phyloP scores from a whole-genome alignment of 1,139 yeast genomes.

The Pneumocystis sp. region DNA sequence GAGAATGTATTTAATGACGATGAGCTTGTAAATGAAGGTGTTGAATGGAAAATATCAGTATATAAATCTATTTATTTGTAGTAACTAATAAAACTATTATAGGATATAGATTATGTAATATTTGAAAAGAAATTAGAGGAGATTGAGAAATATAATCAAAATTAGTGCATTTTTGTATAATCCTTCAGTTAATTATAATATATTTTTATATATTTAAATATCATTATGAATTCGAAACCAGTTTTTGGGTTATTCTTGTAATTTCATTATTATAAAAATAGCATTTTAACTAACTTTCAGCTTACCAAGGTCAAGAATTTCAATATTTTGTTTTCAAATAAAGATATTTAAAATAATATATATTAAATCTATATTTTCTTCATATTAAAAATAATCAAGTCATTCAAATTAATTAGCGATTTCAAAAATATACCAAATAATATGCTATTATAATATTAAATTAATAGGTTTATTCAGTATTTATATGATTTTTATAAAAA shows the following conservation, averaged over 20 bases:
- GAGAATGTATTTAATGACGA: neutral
- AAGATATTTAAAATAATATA: neutral
- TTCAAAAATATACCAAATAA: neutral
- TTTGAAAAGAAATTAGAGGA: neutral
- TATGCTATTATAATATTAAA: neutral
- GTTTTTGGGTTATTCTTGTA: neutral
- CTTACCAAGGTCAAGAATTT: no score
- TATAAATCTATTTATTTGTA: neutral
- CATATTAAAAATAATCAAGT: neutral
- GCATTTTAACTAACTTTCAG: no score
- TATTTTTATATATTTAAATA: neutral
- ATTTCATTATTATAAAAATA: neutral
- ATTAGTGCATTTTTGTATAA: neutral
- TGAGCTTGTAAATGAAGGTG: neutral
- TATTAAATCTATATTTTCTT: no score
- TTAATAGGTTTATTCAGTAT: neutral
- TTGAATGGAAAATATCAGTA: neutral
- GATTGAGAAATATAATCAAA: neutral
- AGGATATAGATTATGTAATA: neutral
- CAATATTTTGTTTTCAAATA: neutral
- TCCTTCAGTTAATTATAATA: neutral
- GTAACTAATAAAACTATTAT: neutral
- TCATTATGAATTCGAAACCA: neutral
- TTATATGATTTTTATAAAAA: neutral
- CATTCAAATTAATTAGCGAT: neutral